Base-by-base conservation (phyloP, 352 stramenopile species). In the Phytopythium boreale region DNA sequence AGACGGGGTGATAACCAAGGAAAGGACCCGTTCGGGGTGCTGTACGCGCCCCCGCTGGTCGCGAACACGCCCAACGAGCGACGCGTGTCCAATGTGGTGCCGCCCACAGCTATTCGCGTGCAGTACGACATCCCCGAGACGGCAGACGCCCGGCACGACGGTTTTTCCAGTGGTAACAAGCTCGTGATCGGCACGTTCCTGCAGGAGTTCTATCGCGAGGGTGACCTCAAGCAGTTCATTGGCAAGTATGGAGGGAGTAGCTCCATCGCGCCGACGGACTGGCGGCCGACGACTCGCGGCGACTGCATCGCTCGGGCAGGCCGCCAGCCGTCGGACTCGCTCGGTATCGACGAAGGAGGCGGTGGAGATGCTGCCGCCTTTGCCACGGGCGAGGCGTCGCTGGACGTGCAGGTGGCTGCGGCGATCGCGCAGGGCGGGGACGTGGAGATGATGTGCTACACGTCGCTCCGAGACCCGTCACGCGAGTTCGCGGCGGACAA, bases 181-280 rank as follows among this genome's bases (percentile, higher is more conserved):
- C 61, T 93, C 26, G 74, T 92, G 24, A 72, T 93, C n/a, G 76
- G 77, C 57, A 77, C 76, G 20, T 93, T 93, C 57, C 60, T 93
- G 44, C 75, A 82, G 12, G 84, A 93, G 56, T 81, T 79, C 63
- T 93, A 89, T 73, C 75, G 70, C 12, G 82, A 88, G 43, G 34
- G 64, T 22, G 84, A 93, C 58, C 63, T 93, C 34, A 27, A 52
- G 34, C 24, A 72, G 58, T 92, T 89, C 49, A 55, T 90, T 5
- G 22, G 27, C 3, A 69, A 66, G 44, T 59, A 67, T 50, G 51
- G 67, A 46, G 67, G 52, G 10, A 55, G 63, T 20, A 5, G 20
- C 22, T 27, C 37, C 10, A 10, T 17, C 47, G 15, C 15, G 3
- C 9, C 14, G 6, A 8, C 49, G 7, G 57, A 63, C 24, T 50